Conservation (phyloP, 805 yeast species). For the Barnettozyma vustinii region DNA sequence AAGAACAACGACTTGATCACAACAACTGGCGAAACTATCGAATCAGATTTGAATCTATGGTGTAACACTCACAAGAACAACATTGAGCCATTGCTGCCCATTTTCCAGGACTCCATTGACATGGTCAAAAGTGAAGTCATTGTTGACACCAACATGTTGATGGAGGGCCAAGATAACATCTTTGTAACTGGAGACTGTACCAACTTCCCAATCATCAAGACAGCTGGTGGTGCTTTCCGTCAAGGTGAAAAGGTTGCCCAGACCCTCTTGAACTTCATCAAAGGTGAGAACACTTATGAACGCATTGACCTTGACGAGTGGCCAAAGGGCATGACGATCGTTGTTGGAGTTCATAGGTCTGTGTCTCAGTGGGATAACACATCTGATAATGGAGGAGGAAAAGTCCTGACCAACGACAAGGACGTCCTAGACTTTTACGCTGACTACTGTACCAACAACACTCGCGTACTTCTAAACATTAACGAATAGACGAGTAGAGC, state of each 20-base stretch:
- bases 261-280: constrained; percentile 15
- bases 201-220: constrained; percentile 33
- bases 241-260: constrained; percentile 21
- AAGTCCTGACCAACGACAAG: constrained; percentile 23
- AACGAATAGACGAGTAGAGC: constrained; percentile 2
- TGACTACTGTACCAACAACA: constrained; percentile 25
- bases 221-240: constrained; percentile 35
- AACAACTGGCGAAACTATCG: constrained; percentile 23
- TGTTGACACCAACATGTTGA: constrained; percentile 24
- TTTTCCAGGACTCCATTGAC: constrained; percentile 23
- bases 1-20: constrained; percentile 21
- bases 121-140: constrained; percentile 19
- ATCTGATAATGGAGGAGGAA: constrained; percentile 24
- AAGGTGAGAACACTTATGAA: constrained; percentile 11
- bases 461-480: constrained; percentile 12
- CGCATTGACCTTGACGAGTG: constrained; percentile 13
- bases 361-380: constrained; percentile 18
- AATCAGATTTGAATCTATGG: constrained; percentile 33
- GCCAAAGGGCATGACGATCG: constrained; percentile 25
- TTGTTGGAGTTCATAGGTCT: constrained; percentile 20
- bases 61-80: constrained; percentile 33
- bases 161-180: constrained; percentile 24
- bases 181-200: constrained; percentile 35
- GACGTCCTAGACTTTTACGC: constrained; percentile 26
- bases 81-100: constrained; percentile 24